Percentiles rank a stretch among this genome's conserved stretches.
Evolutionary conservation across 1,284 basidiomycete species (phyloP).

Genomic region (Apiotrichum sp.): DNA sequence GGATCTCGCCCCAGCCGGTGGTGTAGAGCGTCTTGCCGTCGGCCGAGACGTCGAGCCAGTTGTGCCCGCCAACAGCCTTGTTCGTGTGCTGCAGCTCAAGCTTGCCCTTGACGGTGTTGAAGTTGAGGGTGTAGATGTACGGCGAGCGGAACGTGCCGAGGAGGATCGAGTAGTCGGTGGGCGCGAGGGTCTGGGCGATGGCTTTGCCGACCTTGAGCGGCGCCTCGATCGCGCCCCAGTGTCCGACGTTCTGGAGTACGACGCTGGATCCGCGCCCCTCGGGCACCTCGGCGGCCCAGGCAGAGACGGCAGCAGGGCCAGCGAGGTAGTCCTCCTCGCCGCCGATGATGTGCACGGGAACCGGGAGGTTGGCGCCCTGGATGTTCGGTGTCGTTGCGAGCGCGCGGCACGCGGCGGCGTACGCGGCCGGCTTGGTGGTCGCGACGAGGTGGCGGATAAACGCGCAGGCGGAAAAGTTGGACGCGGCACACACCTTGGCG

Average conservation of each 20-base stretch:
- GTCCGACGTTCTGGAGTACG: slow-evolving; percentile 25
- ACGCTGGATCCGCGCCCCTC: slow-evolving; percentile 11
- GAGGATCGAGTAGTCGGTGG: slow-evolving; percentile 20
- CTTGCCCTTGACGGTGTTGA: slow-evolving; percentile 16
- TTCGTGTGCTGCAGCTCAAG: slow-evolving; percentile 18
- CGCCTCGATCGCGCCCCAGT: slow-evolving; percentile 32
- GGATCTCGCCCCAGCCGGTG: slow-evolving; percentile 33
- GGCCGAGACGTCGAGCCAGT: slow-evolving; percentile 31
- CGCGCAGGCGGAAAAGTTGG: slow-evolving; percentile 15
- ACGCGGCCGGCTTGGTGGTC: slow-evolving; percentile 21
- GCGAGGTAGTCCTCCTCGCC: slow-evolving; percentile 32
- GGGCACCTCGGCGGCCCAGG: slow-evolving; percentile 19
- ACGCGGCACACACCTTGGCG: slow-evolving; percentile 13
- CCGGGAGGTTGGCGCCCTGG: slow-evolving; percentile 11
- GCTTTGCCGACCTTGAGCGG: slow-evolving; percentile 16
- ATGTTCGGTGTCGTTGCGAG: slow-evolving; percentile 18
- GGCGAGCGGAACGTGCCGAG: slow-evolving; percentile 38
- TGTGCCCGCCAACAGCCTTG: slow-evolving; percentile 30
- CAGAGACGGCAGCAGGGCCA: slow-evolving; percentile 13
- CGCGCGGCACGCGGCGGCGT: slow-evolving; percentile 25
- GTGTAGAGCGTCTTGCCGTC: slow-evolving; percentile 28
- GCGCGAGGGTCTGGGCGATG: slow-evolving; percentile 7
- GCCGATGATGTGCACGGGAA: slow-evolving; percentile 22
- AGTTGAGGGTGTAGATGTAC: slow-evolving; percentile 29
- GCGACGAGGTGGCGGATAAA: slow-evolving; percentile 30